Percentiles rank a stretch among this genome's conserved stretches.
Conservation (phyloP, 129 eudicot genomes). For the Artemisia annua region DNA sequence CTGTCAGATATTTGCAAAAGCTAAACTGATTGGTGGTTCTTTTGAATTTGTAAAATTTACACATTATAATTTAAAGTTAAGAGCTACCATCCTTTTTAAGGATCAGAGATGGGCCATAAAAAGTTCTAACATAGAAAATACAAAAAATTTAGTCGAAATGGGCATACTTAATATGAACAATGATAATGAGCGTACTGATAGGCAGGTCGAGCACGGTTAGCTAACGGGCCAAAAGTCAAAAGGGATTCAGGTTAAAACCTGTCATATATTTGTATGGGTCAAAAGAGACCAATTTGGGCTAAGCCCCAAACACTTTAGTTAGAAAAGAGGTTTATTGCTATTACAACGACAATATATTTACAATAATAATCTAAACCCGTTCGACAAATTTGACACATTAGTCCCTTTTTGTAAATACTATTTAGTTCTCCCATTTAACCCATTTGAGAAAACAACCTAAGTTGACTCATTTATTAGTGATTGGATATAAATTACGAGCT, state of each 20-base stretch:
- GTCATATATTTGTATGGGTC: too few species aligned
- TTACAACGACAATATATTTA: background rate
- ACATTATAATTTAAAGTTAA: background rate
- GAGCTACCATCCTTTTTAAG: background rate
- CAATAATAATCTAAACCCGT: background rate
- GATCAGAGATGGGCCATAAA: background rate
- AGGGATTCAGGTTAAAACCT: too few species aligned
- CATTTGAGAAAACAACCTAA: background rate
- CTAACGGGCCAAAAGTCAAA: too few species aligned
- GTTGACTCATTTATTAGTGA: background rate
- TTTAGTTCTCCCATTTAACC: too few species aligned
- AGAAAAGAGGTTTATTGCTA: too few species aligned
- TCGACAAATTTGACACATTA: too few species aligned
- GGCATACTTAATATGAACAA: background rate
- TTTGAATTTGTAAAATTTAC: background rate
- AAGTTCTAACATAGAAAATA: background rate
- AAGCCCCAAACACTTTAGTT: too few species aligned
- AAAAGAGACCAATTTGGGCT: too few species aligned
- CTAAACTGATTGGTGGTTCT: background rate
- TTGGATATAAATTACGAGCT: too few species aligned
- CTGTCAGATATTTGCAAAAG: slow-evolving; percentile 3
- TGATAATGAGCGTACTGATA: too few species aligned
- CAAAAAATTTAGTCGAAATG: background rate
- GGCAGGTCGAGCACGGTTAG: too few species aligned
- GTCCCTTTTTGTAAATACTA: too few species aligned